A percentile compares a stretch with the other conserved stretches of the same genome.
Evolutionary conservation across 2,329 filamentous ascomycete genomes (phyloP).

Genomic region (Aspergillus caelatus): DNA sequence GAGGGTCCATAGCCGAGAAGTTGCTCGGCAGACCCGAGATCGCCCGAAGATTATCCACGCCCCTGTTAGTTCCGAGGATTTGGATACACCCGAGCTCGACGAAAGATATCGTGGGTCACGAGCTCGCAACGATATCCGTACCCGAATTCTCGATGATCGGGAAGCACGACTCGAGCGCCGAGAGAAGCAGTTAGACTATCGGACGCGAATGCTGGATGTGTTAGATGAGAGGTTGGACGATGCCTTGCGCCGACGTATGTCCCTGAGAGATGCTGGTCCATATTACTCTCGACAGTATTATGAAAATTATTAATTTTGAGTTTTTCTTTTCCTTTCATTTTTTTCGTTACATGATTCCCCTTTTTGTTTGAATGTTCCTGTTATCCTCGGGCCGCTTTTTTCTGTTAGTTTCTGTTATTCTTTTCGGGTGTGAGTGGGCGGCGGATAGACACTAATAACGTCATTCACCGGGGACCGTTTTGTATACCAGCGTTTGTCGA

Average conservation of each 20-base stretch:
- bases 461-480: background rate
- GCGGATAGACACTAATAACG: slow-evolving; percentile 8
- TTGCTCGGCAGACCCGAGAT: slow-evolving; percentile 19
- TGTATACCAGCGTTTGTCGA: background rate
- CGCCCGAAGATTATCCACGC: slow-evolving; percentile 25
- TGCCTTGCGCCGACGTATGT: slow-evolving; percentile 19
- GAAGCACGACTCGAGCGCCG: slow-evolving; percentile 29
- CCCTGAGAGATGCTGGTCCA: slow-evolving; percentile 19
- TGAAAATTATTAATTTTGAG: slow-evolving; percentile 9
- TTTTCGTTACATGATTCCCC: slow-evolving; percentile 1
- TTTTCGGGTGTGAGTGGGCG: slow-evolving; percentile 11
- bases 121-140: slow-evolving; percentile 28
- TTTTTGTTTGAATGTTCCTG: background rate
- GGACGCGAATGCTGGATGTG: slow-evolving; percentile 26
- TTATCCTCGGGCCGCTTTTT: slow-evolving; percentile 1
- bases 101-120: slow-evolving; percentile 15
- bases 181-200: slow-evolving; percentile 26
- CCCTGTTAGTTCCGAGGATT: slow-evolving; percentile 15
- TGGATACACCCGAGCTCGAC: slow-evolving; percentile 12
- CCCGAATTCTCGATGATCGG: slow-evolving; percentile 31
- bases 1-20: slow-evolving; percentile 15
- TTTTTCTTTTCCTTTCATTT: slow-evolving; percentile 9
- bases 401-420: slow-evolving; percentile 2
- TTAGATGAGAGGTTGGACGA: slow-evolving; percentile 23
- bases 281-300: slow-evolving; percentile 21